Percentiles rank a stretch among this genome's conserved stretches.
Conservation (phyloP, 768 basidiomycete species). For the Leccinum fibrillosum region DNA sequence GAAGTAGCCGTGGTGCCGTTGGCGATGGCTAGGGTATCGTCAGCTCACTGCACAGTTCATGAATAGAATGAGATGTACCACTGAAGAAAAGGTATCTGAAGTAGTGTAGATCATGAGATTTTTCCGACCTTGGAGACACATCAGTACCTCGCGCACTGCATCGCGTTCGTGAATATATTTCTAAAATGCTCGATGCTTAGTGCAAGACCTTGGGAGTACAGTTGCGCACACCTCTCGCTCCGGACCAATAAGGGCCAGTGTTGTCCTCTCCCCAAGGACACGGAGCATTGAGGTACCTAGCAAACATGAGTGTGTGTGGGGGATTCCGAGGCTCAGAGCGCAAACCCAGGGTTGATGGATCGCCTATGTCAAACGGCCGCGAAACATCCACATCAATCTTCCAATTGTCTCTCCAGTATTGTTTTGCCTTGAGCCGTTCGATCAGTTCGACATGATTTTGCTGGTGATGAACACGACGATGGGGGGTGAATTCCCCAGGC, state of each 20-base stretch:
- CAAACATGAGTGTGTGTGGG: not conserved
- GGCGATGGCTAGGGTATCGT: constrained; percentile 39
- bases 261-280: constrained; percentile 36
- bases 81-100: constrained; percentile 31
- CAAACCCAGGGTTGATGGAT: constrained; percentile 71
- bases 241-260: constrained; percentile 38
- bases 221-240: constrained; percentile 38
- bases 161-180: constrained; percentile 72
- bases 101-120: constrained; percentile 51
- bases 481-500: not conserved
- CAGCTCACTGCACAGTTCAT: not conserved
- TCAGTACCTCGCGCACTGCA: constrained; percentile 73
- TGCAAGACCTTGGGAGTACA: not conserved
- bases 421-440: constrained; percentile 58
- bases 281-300: constrained; percentile 46
- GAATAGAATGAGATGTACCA: constrained; percentile 18
- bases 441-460: constrained; percentile 45
- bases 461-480: constrained; percentile 1
- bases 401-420: constrained; percentile 78
- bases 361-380: constrained; percentile 57
- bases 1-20: constrained; percentile 58
- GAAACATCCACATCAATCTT: constrained; percentile 40
- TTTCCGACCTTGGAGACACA: constrained; percentile 68
- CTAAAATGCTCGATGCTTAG: constrained; percentile 31
- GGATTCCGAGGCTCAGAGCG: not conserved